Conservation (phyloP, 257 asterid species). For the Leptodermis oblonga region DNA sequence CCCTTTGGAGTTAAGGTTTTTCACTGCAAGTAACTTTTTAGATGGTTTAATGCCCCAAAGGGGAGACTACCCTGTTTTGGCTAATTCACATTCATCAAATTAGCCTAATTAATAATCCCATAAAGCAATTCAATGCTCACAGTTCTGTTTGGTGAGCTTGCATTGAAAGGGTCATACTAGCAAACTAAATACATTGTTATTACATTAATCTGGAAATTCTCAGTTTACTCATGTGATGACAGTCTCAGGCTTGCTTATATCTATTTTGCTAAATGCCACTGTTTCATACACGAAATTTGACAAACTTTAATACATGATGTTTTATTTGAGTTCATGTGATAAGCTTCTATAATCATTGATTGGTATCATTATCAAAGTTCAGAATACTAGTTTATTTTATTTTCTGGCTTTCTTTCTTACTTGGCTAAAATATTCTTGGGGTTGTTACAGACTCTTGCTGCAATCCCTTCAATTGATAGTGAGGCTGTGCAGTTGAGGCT, state of each 20-base stretch:
- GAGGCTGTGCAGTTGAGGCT: slow-evolving; percentile 77
- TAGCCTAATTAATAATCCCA: neutral
- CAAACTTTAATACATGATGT: neutral
- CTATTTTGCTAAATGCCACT: neutral
- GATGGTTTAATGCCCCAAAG: too few relatives aligned
- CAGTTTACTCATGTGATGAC: neutral
- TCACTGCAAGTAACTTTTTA: too few relatives aligned
- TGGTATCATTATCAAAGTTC: neutral
- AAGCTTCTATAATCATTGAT: neutral
- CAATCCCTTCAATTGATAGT: slow-evolving; percentile 77
- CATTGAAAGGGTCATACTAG: neutral
- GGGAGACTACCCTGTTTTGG: too few relatives aligned
- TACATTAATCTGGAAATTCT: neutral
- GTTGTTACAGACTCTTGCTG: slow-evolving; percentile 74
- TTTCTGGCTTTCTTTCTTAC: neutral
- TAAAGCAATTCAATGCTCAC: neutral
- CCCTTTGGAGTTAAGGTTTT: too few relatives aligned
- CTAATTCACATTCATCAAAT: too few relatives aligned
- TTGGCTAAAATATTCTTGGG: slow-evolving; percentile 23
- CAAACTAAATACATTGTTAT: neutral
- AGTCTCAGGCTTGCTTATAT: neutral
- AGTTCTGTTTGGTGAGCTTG: slow-evolving; percentile 4
- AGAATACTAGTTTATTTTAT: neutral
- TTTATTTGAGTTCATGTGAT: slow-evolving; percentile 2
- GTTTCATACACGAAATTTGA: too few relatives aligned